A percentile compares a stretch with the other conserved stretches of the same genome.
phyloP scores from a whole-genome alignment of 1,284 basidiomycete species.

The Cryptococcus sp. region DNA sequence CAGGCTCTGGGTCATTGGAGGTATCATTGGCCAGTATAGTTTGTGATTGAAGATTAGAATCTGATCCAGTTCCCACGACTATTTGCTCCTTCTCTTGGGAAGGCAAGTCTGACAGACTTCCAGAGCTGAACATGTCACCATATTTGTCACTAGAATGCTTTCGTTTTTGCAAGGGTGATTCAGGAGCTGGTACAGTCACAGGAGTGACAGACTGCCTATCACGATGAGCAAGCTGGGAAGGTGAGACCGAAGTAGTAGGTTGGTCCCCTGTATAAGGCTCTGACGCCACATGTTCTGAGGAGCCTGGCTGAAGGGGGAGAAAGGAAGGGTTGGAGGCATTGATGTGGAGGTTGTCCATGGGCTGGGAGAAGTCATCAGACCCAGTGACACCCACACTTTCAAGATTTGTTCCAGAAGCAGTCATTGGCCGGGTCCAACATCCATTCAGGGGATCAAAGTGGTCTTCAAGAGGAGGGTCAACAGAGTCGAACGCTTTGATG shows the following conservation, averaged over 20 bases:
- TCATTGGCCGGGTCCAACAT: constrained; percentile 31
- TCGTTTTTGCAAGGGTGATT: too few species aligned
- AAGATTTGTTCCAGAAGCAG: constrained; percentile 38
- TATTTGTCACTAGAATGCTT: not conserved
- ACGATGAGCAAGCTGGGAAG: too few species aligned
- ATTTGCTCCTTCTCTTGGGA: constrained; percentile 1
- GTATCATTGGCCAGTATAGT: not conserved
- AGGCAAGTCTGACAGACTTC: constrained; percentile 22
- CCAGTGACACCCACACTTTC: constrained; percentile 19
- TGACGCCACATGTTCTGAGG: too few species aligned
- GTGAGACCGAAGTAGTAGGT: too few species aligned
- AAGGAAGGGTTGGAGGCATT: constrained; percentile 4
- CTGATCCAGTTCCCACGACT: not conserved
- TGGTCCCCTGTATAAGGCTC: too few species aligned
- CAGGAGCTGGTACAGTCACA: too few species aligned
- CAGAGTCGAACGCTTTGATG: constrained; percentile 36
- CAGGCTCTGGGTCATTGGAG: not conserved
- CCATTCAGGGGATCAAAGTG: not conserved
- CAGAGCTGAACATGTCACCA: constrained; percentile 25
- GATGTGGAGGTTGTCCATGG: constrained; percentile 36
- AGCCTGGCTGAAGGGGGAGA: too few species aligned
- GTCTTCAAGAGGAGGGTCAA: constrained; percentile 4
- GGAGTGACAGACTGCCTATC: too few species aligned
- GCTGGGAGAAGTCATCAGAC: constrained; percentile 41
- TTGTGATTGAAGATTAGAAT: not conserved